These are phyloP conservation scores for Westerdykella ornata DNA, from an alignment of 2,329 filamentous ascomycete genomes.

Conservation along the genomic window DNA sequence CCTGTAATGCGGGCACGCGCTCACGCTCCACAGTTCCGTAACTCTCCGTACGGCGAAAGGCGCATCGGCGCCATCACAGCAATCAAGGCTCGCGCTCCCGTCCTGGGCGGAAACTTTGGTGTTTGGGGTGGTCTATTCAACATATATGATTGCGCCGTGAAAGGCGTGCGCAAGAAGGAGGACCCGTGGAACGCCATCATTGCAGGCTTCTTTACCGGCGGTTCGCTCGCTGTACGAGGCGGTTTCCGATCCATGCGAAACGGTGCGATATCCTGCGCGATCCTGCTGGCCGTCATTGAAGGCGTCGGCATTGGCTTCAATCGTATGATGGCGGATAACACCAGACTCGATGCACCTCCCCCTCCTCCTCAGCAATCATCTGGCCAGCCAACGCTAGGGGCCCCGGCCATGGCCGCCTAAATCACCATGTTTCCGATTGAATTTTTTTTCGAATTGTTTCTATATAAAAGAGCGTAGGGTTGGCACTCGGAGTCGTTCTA, in stretches of 20 bases:
- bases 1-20: neutral
- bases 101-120: constrained; percentile 92
- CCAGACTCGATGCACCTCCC: constrained; percentile 59
- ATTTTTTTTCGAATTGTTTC: neutral
- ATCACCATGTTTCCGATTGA: neutral
- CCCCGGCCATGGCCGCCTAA: neutral
- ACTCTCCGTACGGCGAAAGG: constrained; percentile 67
- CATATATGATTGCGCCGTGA: constrained; percentile 90
- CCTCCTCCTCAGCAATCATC: constrained; percentile 28
- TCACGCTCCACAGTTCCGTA: constrained; percentile 9
- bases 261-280: constrained; percentile 87
- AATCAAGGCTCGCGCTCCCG: constrained; percentile 90
- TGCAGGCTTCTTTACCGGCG: constrained; percentile 83
- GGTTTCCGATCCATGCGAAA: constrained; percentile 85
- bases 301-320: constrained; percentile 91
- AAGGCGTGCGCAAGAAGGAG: constrained; percentile 79
- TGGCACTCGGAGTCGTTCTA: constrained; percentile 1
- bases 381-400: neutral
- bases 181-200: constrained; percentile 96
- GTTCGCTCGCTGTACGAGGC: constrained; percentile 79
- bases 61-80: constrained; percentile 87
- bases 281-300: constrained; percentile 88
- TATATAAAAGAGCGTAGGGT: constrained; percentile 1
- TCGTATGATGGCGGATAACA: constrained; percentile 83
- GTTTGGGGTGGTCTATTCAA: constrained; percentile 93